Base-by-base conservation (phyloP, 768 basidiomycete genomes). In the Vararia minispora region DNA sequence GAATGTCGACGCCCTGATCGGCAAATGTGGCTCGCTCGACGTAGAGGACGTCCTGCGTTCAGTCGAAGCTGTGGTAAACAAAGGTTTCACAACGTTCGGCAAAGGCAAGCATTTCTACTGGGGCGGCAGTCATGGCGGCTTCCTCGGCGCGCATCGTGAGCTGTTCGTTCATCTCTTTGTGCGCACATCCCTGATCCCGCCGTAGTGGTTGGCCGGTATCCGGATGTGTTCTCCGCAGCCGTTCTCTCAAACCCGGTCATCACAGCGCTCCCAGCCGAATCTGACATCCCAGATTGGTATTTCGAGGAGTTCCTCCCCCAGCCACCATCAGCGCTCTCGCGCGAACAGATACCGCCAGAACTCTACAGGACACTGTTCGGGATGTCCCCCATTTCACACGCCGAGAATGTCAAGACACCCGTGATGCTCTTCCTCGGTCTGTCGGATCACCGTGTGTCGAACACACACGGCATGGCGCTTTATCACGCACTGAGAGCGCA, bases 251-350 rank as follows among this genome's bases (percentile, higher is more conserved):
- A 63, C 32, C 59, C 60, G 0, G 61, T 63, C 14, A 54, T 50
- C 35, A 40, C 52, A 18, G 41, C 56, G 11, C 57, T 53, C 28
- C 47, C 47, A 1, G 22, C 40, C 4, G 45, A 44, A 23, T 56
- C 53, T 5, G 61, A 63, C 40, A 62, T 62, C 30, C 60, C 59
- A 2, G 59, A 62, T 28, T 61, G 60, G 61, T 58, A 46, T 14
- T 52, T 47, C 42, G 32, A 17, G 29, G 59, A 63, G 35, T 50
- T 53, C 22, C 50, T 41, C 6, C 21, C 52, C 18, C 35, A 43
- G 6, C 37, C 38, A 1, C n/a, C n/a, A n/a, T n/a, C n/a, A n/a
- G 33, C 42, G 12, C 30, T 28, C 6, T 40, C 37, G 23, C 33
- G 22, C 33, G 45, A 46, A 7, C 40, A 48, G 37, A 29, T 46